A percentile compares a stretch with the other conserved stretches of the same genome.
Evolutionary conservation across 2,329 filamentous ascomycete species (phyloP).

Genomic region (Dactylellina drechsleri): DNA sequence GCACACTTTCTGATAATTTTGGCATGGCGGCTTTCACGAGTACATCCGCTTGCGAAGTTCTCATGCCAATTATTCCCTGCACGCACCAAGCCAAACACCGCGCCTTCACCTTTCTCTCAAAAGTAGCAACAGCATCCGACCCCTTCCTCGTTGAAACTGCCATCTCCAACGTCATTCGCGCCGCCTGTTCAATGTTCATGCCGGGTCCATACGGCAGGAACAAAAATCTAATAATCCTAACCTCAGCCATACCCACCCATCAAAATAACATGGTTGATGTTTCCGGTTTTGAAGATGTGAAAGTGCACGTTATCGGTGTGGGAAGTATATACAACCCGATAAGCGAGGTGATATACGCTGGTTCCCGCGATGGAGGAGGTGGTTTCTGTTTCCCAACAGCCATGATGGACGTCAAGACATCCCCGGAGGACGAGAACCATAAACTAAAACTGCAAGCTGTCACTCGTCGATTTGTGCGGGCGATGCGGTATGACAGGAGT

Average conservation of each 20-base stretch:
- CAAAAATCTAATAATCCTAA: constrained; percentile 47
- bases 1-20: constrained; percentile 29
- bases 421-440: constrained; percentile 5
- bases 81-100: constrained; percentile 44
- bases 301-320: constrained; percentile 44
- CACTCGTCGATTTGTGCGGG: constrained; percentile 24
- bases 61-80: constrained; percentile 39
- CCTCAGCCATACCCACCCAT: constrained; percentile 17
- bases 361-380: constrained; percentile 27
- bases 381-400: constrained; percentile 36
- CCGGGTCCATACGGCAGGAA: constrained; percentile 35
- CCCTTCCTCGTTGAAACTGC: constrained; percentile 30
- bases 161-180: constrained; percentile 42
- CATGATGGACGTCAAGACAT: constrained; percentile 30
- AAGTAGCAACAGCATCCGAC: constrained; percentile 17
- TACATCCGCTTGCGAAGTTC: constrained; percentile 36
- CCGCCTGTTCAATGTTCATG: constrained; percentile 45
- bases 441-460: constrained; percentile 16
- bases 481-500: constrained; percentile 12
- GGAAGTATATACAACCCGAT: constrained; percentile 37
- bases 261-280: constrained; percentile 35
- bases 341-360: constrained; percentile 35
- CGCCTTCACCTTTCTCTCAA: constrained; percentile 27
- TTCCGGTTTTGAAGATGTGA: constrained; percentile 48
- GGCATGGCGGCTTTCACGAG: constrained; percentile 44